These are phyloP conservation scores for Colletotrichum simmondsii DNA, from an alignment of 2,329 filamentous ascomycete genomes.

Conservation along the genomic window DNA sequence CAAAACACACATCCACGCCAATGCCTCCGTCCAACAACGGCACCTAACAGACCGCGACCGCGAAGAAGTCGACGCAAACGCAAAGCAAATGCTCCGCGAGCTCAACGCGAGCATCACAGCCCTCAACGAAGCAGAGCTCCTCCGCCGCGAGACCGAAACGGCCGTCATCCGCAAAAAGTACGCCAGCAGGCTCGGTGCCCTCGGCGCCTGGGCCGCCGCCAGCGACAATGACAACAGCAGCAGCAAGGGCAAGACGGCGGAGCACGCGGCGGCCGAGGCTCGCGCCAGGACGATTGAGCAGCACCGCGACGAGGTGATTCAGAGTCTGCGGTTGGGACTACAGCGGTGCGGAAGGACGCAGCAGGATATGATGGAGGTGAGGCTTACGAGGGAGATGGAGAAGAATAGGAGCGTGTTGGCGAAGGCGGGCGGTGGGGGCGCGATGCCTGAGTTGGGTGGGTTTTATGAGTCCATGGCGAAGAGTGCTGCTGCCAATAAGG, in stretches of 20 bases:
- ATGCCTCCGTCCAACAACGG: slow-evolving; percentile 42
- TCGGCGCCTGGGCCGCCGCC: slow-evolving; percentile 76
- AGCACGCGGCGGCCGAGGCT: slow-evolving; percentile 80
- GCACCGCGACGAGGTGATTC: slow-evolving; percentile 85
- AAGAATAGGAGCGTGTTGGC: slow-evolving; percentile 88
- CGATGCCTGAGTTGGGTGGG: slow-evolving; percentile 36
- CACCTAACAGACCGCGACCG: slow-evolving; percentile 83
- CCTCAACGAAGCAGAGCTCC: slow-evolving; percentile 83
- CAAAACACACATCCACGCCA: slow-evolving; percentile 58
- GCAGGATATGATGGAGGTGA: slow-evolving; percentile 91
- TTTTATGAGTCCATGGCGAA: slow-evolving; percentile 39
- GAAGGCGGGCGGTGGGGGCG: slow-evolving; percentile 62
- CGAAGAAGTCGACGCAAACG: slow-evolving; percentile 87
- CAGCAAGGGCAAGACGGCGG: slow-evolving; percentile 64
- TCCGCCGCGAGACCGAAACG: slow-evolving; percentile 80
- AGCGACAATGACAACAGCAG: slow-evolving; percentile 58
- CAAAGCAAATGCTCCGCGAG: slow-evolving; percentile 86
- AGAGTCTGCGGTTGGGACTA: slow-evolving; percentile 80
- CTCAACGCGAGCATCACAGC: slow-evolving; percentile 84
- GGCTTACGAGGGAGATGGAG: slow-evolving; percentile 86
- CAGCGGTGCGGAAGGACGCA: slow-evolving; percentile 83
- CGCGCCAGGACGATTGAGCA: slow-evolving; percentile 72
- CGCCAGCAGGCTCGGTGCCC: slow-evolving; percentile 70
- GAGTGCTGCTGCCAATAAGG: slow-evolving; percentile 29
- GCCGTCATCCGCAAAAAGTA: slow-evolving; percentile 79